These are phyloP conservation scores for Pestalotiopsis sp. DNA, from an alignment of 2,329 filamentous ascomycete species.

Conservation along the genomic window DNA sequence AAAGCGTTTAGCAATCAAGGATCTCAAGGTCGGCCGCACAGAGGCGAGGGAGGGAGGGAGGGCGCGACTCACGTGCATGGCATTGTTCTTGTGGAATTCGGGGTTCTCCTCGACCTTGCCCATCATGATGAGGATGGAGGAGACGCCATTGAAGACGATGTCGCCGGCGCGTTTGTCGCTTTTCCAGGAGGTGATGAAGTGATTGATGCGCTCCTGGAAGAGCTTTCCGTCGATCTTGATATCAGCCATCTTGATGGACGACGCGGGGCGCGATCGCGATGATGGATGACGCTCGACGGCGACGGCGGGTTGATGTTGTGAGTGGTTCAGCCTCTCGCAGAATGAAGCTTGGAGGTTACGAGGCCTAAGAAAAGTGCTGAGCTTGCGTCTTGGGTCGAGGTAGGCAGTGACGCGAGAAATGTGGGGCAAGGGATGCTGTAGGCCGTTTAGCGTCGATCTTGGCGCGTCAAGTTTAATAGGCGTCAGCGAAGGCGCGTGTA, in stretches of 20 bases:
- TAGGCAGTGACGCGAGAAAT: conserved; percentile 11
- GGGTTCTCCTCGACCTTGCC: conserved; percentile 91
- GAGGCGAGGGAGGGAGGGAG: neutral
- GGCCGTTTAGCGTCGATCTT: neutral
- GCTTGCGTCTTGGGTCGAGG: neutral
- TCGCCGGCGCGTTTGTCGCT: conserved; percentile 89
- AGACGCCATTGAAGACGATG: conserved; percentile 80
- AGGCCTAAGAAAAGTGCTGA: conserved; percentile 9
- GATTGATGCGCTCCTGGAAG: conserved; percentile 91
- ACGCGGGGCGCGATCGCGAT: conserved; percentile 7
- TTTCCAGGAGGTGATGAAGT: conserved; percentile 92
- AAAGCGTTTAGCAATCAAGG: conserved; percentile 16
- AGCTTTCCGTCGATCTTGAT: conserved; percentile 93
- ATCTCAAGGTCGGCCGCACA: neutral
- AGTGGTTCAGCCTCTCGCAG: neutral
- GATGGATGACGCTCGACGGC: conserved; percentile 6
- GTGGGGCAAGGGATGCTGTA: neutral
- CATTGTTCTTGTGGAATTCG: conserved; percentile 93
- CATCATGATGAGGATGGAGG: conserved; percentile 87
- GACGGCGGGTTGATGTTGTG: neutral
- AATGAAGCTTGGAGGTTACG: neutral
- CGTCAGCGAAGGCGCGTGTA: neutral
- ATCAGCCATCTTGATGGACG: conserved; percentile 64
- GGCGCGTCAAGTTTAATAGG: conserved; percentile 11
- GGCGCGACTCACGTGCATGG: conserved; percentile 76